These are phyloP conservation scores for Immersiporthe knoxdaviesiana DNA, from an alignment of 2,329 filamentous ascomycete species.

Conservation along the genomic window DNA sequence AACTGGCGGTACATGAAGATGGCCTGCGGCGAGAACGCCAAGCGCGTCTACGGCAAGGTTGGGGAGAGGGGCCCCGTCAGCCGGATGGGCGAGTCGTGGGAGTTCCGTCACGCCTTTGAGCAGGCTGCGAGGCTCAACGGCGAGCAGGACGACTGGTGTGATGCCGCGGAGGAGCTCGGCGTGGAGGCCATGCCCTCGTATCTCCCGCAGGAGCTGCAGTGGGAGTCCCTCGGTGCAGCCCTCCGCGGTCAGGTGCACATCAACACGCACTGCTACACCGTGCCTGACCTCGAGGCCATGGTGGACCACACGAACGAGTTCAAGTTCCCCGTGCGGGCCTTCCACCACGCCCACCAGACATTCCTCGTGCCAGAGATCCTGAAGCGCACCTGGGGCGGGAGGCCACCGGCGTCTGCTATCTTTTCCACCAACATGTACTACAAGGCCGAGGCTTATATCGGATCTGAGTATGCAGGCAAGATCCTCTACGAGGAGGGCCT, in stretches of 20 bases:
- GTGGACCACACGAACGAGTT: slow-evolving; percentile 74
- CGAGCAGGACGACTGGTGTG: slow-evolving; percentile 71
- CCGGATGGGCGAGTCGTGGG: slow-evolving; percentile 70
- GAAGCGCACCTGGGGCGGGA: slow-evolving; percentile 58
- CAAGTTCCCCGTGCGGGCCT: slow-evolving; percentile 66
- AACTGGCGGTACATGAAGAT: slow-evolving; percentile 76
- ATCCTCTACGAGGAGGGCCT: slow-evolving; percentile 66
- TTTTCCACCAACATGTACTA: slow-evolving; percentile 77
- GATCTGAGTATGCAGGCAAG: slow-evolving; percentile 68
- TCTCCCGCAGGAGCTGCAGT: slow-evolving; percentile 63
- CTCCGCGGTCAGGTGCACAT: slow-evolving; percentile 69
- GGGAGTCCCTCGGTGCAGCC: slow-evolving; percentile 66
- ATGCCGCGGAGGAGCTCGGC: slow-evolving; percentile 54
- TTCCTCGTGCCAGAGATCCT: slow-evolving; percentile 57
- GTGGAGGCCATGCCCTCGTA: slow-evolving; percentile 57
- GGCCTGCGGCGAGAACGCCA: slow-evolving; percentile 74
- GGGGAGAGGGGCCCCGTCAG: slow-evolving; percentile 61
- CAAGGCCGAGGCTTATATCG: slow-evolving; percentile 68
- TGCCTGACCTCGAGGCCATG: slow-evolving; percentile 62
- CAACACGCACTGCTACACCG: slow-evolving; percentile 74
- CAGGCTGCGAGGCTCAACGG: slow-evolving; percentile 60
- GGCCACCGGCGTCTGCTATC: slow-evolving; percentile 60
- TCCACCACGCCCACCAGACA: slow-evolving; percentile 72
- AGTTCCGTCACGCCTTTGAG: slow-evolving; percentile 70
- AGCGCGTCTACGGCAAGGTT: slow-evolving; percentile 60